Conservation (phyloP, 768 basidiomycete species). For the Strobilomyces echinocephalus region DNA sequence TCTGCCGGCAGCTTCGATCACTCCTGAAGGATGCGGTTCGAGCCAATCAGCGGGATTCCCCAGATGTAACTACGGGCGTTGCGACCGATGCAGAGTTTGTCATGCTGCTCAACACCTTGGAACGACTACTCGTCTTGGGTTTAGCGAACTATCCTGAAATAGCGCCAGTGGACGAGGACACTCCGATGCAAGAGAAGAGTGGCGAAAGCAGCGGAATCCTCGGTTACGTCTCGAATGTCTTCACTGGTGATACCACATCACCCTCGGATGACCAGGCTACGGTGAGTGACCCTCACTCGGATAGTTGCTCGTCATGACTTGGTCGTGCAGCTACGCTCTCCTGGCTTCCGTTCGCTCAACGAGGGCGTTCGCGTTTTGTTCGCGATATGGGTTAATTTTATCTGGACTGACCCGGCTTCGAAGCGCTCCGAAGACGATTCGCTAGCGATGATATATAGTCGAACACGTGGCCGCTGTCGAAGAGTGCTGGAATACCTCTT, state of each 20-base stretch:
- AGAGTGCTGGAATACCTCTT: constrained; percentile 84
- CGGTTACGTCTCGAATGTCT: constrained; percentile 89
- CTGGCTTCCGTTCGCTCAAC: constrained; percentile 71
- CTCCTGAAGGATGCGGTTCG: constrained; percentile 52
- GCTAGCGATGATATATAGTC: constrained; percentile 58
- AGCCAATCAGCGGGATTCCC: constrained; percentile 36
- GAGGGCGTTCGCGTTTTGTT: constrained; percentile 79
- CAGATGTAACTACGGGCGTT: constrained; percentile 41
- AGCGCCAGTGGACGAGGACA: constrained; percentile 53
- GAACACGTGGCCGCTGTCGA: constrained; percentile 64
- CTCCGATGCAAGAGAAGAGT: constrained; percentile 45
- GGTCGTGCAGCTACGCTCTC: constrained; percentile 50
- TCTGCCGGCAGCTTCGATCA: constrained; percentile 63
- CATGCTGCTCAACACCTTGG: constrained; percentile 79
- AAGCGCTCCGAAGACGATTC: constrained; percentile 64
- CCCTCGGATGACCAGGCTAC: constrained; percentile 52
- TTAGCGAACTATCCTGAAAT: constrained; percentile 54
- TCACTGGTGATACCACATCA: constrained; percentile 63
- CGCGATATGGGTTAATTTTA: constrained; percentile 62
- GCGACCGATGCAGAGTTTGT: constrained; percentile 79
- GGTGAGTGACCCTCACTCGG: constrained; percentile 36
- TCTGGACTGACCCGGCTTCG: constrained; percentile 42
- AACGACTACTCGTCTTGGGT: constrained; percentile 74
- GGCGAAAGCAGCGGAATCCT: constrained; percentile 66
- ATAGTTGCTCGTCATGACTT: background rate